Evolutionary conservation across 2,329 filamentous ascomycete genomes (phyloP), one percentile per base, ranked within the genome.

Genomic region (Fusarium marasasianum): DNA sequence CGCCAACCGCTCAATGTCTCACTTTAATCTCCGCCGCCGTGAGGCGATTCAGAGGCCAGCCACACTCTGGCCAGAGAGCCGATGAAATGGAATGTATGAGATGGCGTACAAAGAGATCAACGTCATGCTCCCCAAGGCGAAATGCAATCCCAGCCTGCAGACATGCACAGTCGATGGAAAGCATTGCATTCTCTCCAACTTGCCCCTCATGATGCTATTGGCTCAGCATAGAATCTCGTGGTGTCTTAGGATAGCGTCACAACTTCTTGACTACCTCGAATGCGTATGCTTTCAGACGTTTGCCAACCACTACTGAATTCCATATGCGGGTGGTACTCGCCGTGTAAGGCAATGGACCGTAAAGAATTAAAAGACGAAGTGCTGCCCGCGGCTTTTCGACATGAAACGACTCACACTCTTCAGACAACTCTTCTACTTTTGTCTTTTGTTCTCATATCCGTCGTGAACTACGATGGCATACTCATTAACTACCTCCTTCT

Each of bases 401-500:
- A 43, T 73, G 61, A 53, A 66, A 44, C 31, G 45, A 56, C 41
- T 51, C 64, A 66, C 54, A 24, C 47, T 68, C 45, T 29, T 58
- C 56, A 53, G 51, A 64, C 29, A 60, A 60, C 62, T 41, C 47
- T 33, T 48, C 43, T 67, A 37, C 41, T 41, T 43, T 72, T 70
- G 58, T 72, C 53, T 44, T 47, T 43, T 51, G 54, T 59, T 31
- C 29, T 48, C 57, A 35, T 55, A 60, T 57, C 61, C 55, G 47
- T 58, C 66, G 66, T 63, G 33, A 62, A 56, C 53, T 48, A 53
- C 59, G 51, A 82, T 84, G 82, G 75, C 80, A 31, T 88, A 88
- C 77, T 80, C 83, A 40, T 78, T 88, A 55, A 77, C 80, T 17
- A 82, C 80, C 63, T 86, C 82, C 29, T 88, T 86, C 61, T 80